phyloP scores from a whole-genome alignment of 140 eudicot genomes.

The Ambrosia hybrid region DNA sequence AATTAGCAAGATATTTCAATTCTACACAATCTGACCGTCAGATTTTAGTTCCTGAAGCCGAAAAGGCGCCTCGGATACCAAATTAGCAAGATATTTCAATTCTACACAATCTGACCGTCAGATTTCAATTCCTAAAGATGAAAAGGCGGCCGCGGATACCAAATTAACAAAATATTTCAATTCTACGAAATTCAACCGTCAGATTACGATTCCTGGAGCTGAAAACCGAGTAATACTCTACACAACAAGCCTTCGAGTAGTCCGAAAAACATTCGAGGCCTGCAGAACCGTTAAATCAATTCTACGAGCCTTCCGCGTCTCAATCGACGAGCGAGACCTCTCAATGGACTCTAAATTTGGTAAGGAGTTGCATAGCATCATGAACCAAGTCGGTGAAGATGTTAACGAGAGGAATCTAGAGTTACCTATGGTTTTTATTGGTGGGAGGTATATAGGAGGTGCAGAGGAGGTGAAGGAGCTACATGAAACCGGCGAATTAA shows the following conservation, averaged over 20 bases:
- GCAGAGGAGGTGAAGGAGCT: slow-evolving; percentile 62
- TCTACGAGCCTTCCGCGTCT: slow-evolving; percentile 51
- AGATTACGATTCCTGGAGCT: slow-evolving; percentile 44
- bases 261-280: slow-evolving; percentile 58
- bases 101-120: too few species aligned
- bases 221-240: slow-evolving; percentile 52
- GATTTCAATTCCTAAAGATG: too few species aligned
- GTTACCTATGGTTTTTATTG: slow-evolving; percentile 82
- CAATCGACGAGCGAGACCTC: slow-evolving; percentile 59
- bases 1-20: too few species aligned
- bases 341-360: slow-evolving; percentile 50
- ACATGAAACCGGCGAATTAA: slow-evolving; percentile 78
- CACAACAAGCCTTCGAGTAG: slow-evolving; percentile 54
- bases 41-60: too few species aligned
- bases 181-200: slow-evolving; percentile 17
- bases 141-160: neutral
- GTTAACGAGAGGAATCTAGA: slow-evolving; percentile 22
- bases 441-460: slow-evolving; percentile 80
- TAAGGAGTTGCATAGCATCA: slow-evolving; percentile 41
- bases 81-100: too few species aligned
- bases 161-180: neutral
- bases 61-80: too few species aligned
- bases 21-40: too few species aligned
- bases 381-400: slow-evolving; percentile 25
- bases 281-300: slow-evolving; percentile 49